Evolutionary conservation across 2,329 filamentous ascomycete genomes (phyloP).

Genomic region (Colletotrichum viniferum): DNA sequence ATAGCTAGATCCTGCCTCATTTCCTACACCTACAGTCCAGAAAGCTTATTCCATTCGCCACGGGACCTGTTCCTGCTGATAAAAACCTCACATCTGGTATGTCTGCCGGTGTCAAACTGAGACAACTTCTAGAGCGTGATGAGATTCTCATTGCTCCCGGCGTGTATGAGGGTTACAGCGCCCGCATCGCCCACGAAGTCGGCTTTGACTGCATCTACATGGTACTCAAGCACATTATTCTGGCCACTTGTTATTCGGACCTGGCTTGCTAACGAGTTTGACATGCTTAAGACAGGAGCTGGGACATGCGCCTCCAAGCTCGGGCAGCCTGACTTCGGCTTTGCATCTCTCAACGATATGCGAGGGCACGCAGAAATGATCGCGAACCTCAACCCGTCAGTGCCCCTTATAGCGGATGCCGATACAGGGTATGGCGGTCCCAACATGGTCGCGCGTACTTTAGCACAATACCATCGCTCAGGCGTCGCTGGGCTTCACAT

Average conservation of each 20-base stretch:
- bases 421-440: background rate
- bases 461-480: background rate
- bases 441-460: background rate
- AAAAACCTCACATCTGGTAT: background rate
- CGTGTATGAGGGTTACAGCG: background rate
- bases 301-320: background rate
- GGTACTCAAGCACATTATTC: background rate
- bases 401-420: background rate
- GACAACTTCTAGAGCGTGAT: background rate
- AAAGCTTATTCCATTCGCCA: background rate
- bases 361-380: background rate
- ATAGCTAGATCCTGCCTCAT: background rate
- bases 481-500: background rate
- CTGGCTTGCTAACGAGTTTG: too few species aligned
- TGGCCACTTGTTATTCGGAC: too few species aligned
- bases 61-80: background rate
- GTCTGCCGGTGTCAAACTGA: background rate
- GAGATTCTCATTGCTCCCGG: background rate
- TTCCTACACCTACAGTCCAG: background rate
- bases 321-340: background rate
- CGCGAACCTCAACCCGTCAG: background rate
- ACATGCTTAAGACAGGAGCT: background rate
- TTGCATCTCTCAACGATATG: background rate
- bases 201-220: background rate
- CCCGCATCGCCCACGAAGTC: background rate